Conservation (phyloP, 2,329 filamentous ascomycete genomes). For the Aspergillus pseudoterreus region DNA sequence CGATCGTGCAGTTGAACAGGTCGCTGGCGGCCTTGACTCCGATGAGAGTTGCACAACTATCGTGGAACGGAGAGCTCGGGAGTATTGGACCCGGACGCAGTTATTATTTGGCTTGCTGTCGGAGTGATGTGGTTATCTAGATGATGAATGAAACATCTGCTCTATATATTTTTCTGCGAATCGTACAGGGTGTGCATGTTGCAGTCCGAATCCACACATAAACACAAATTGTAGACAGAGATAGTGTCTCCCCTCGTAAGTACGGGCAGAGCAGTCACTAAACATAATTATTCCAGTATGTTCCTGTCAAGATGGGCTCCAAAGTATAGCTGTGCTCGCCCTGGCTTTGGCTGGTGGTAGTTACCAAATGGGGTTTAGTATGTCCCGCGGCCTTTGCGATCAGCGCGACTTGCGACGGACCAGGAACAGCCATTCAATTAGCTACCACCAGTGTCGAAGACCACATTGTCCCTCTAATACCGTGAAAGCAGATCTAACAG, state of each 20-base stretch:
- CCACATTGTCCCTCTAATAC: background rate
- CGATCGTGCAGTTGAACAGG: constrained; percentile 44
- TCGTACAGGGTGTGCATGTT: too few relatives aligned
- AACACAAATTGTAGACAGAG: too few relatives aligned
- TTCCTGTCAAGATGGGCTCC: too few relatives aligned
- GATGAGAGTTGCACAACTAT: constrained; percentile 49
- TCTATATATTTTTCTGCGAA: background rate
- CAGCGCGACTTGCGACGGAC: background rate
- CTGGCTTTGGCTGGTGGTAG: background rate
- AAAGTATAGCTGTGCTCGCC: too few relatives aligned
- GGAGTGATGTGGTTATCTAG: background rate
- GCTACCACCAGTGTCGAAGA: background rate
- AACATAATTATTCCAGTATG: too few relatives aligned
- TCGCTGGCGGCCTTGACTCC: constrained; percentile 47
- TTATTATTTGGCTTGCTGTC: constrained; percentile 76
- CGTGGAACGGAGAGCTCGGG: constrained; percentile 61
- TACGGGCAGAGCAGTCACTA: too few relatives aligned
- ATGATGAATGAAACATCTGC: background rate
- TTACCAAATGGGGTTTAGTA: background rate
- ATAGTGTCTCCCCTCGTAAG: too few relatives aligned
- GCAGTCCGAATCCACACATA: too few relatives aligned
- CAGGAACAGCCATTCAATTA: background rate
- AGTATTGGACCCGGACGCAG: constrained; percentile 80
- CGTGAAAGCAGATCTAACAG: background rate
- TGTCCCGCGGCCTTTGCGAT: background rate